phyloP scores from a whole-genome alignment of 371 early-diverging fungal species.

The Haplosporangium sp. region DNA sequence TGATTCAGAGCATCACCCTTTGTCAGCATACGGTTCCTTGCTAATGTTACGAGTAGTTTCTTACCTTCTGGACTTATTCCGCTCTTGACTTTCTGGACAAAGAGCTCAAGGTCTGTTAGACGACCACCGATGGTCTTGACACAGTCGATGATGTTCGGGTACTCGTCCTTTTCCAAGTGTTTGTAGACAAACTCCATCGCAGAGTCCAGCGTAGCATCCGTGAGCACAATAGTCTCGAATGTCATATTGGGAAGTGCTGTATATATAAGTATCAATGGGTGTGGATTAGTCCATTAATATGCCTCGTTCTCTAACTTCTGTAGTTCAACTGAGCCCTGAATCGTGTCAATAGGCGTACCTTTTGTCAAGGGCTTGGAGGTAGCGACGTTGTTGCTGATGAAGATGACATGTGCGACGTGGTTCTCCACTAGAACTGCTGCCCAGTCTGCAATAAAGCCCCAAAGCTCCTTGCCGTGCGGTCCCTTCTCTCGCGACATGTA shows the following conservation, averaged over 20 bases:
- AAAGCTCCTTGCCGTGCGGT: conserved; percentile 63
- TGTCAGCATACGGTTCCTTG: background rate
- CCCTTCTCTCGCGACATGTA: conserved; percentile 80
- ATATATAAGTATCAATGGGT: background rate
- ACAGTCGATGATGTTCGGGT: conserved; percentile 62
- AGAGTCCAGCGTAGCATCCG: conserved; percentile 76
- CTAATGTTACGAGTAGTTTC: conserved; percentile 5
- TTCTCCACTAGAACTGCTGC: conserved; percentile 79
- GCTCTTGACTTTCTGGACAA: conserved; percentile 86
- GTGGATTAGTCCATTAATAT: background rate
- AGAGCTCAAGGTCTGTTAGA: conserved; percentile 84
- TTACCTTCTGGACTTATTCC: conserved; percentile 73
- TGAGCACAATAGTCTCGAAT: conserved; percentile 74
- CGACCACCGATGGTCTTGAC: conserved; percentile 89
- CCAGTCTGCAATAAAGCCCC: conserved; percentile 84
- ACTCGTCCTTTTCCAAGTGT: conserved; percentile 62
- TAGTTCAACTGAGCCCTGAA: background rate
- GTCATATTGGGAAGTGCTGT: conserved; percentile 81
- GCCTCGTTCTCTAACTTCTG: background rate
- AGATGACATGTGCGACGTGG: conserved; percentile 91
- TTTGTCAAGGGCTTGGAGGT: conserved; percentile 77
- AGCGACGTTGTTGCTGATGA: conserved; percentile 83
- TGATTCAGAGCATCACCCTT: too few relatives aligned
- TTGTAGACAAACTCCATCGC: conserved; percentile 71
- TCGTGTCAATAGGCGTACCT: conserved; percentile 52